Percentiles rank a stretch among this genome's conserved stretches.
Conservation (phyloP, 768 basidiomycete genomes). For the Termitomyces sp. region DNA sequence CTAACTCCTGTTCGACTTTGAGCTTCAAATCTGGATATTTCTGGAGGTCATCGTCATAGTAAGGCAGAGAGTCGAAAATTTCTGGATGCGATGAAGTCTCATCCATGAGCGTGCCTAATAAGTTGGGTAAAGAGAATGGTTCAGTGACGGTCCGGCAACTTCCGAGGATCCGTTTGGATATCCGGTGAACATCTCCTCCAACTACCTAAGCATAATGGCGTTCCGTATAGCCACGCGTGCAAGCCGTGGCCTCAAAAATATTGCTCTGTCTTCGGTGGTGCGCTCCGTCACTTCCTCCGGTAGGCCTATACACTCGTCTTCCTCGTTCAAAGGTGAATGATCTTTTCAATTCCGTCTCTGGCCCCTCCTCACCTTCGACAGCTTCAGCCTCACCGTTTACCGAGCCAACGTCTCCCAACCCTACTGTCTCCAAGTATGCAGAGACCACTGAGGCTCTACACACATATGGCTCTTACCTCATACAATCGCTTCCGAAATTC, state of each 20-base stretch:
- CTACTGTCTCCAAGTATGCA: slow-evolving; percentile 66
- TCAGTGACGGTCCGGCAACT: slow-evolving; percentile 17
- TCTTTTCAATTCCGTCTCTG: neutral
- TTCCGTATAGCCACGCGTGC: slow-evolving; percentile 43
- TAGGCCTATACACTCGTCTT: slow-evolving; percentile 47
- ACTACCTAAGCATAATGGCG: slow-evolving; percentile 32
- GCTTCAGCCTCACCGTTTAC: slow-evolving; percentile 78
- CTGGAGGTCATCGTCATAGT: slow-evolving; percentile 92
- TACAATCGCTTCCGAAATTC: slow-evolving; percentile 92
- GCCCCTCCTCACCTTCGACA: slow-evolving; percentile 20
- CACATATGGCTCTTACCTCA: slow-evolving; percentile 89
- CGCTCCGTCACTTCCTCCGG: slow-evolving; percentile 23
- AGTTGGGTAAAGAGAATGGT: neutral
- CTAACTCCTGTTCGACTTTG: slow-evolving; percentile 76
- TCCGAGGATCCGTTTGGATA: slow-evolving; percentile 14
- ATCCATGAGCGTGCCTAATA: slow-evolving; percentile 22
- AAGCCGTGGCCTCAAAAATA: slow-evolving; percentile 39
- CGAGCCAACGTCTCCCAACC: slow-evolving; percentile 89
- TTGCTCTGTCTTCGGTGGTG: slow-evolving; percentile 31
- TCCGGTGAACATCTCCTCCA: neutral
- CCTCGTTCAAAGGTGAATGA: slow-evolving; percentile 45
- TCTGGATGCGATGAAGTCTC: slow-evolving; percentile 21
- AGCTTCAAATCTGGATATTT: slow-evolving; percentile 65
- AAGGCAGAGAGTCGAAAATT: slow-evolving; percentile 85
- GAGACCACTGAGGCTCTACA: slow-evolving; percentile 79